A percentile compares a stretch with the other conserved stretches of the same genome.
Evolutionary conservation across 768 basidiomycete genomes (phyloP).

Genomic region (Rhizopogon salebrosus): DNA sequence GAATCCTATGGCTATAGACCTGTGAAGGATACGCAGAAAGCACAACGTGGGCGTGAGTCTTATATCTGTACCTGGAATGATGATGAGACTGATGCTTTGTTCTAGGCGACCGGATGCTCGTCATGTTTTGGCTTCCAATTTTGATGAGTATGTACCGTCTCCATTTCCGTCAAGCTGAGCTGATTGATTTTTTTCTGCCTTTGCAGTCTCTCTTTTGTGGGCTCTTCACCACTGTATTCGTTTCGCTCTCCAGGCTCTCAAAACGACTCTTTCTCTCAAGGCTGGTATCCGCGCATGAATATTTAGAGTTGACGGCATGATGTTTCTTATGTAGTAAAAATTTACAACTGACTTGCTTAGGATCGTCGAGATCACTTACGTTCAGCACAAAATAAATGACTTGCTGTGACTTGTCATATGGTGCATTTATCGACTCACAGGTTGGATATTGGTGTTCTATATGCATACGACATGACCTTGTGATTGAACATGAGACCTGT

Average conservation of each 20-base stretch:
- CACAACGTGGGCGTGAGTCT: conserved; percentile 61
- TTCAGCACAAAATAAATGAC: too few species aligned
- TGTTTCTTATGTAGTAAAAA: background rate
- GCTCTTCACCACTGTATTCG: conserved; percentile 51
- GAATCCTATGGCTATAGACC: conserved; percentile 66
- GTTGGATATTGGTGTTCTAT: too few species aligned
- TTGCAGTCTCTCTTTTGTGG: conserved; percentile 57
- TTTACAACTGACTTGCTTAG: background rate
- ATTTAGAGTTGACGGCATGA: background rate
- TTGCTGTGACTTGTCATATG: too few species aligned
- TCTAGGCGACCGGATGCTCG: conserved; percentile 78
- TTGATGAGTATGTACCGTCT: conserved; percentile 57
- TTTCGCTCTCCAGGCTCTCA: conserved; percentile 45
- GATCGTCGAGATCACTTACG: background rate
- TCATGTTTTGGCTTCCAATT: conserved; percentile 85
- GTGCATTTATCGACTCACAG: too few species aligned
- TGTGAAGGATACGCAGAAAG: conserved; percentile 35
- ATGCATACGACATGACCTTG: too few species aligned
- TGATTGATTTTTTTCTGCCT: conserved; percentile 6
- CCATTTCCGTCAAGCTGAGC: background rate
- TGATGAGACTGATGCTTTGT: conserved; percentile 4
- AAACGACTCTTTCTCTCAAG: conserved; percentile 43
- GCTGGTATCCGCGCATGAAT: conserved; percentile 30
- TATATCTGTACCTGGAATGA: background rate
- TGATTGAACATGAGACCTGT: too few species aligned